Base-by-base conservation (phyloP, 352 stramenopile genomes). In the Globisporangium uncinulatum region DNA sequence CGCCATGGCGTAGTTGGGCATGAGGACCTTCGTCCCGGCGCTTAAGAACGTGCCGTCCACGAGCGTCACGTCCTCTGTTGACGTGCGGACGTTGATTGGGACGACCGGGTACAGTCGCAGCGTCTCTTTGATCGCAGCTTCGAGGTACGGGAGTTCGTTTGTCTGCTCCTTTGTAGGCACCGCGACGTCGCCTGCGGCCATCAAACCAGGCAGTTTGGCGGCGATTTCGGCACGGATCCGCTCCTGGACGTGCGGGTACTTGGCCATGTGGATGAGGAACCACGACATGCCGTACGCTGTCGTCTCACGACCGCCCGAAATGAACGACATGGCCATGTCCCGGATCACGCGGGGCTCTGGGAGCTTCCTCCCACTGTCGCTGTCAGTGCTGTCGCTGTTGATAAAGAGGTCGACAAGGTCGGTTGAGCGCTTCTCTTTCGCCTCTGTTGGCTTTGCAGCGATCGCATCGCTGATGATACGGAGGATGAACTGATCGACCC, bases 221-320 rank as follows among this genome's bases (percentile, higher is more conserved):
- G 55, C 17, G 0, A 92, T 57, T 52, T 92, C 83, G 4, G 70
- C 57, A 1, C 71, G 63, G 24, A 92, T 59, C 29, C 72, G 77
- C 0, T 62, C 57, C 54, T 76, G 65, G 0, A 91, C 70, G 6
- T 79, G 47, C 3, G 83, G 87, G 56, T 94, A 63, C 14, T 71
- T 72, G 32, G 70, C 67, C 8, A 96, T 62, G 49, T 83, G 73
- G 51, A 87, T 75, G n/a, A 95, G 66, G n/a, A 92, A 60, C 86
- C 87, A 96, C 11, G 55, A 70, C n/a, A 95, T 54, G 29, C 79
- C 82, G 57, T 64, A 73, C 0, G 83, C 76, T 0, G 87, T 95
- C 0, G 86, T 95, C 57, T 94, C 81, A 29, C 81, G 71, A 3
- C 82, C 87, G 7, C 74, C 86, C 34, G 88, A 57, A 11, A 96